A percentile compares a stretch with the other conserved stretches of the same genome.
phyloP scores from a whole-genome alignment of 2,329 filamentous ascomycete genomes.

The Colletotrichum sp. region DNA sequence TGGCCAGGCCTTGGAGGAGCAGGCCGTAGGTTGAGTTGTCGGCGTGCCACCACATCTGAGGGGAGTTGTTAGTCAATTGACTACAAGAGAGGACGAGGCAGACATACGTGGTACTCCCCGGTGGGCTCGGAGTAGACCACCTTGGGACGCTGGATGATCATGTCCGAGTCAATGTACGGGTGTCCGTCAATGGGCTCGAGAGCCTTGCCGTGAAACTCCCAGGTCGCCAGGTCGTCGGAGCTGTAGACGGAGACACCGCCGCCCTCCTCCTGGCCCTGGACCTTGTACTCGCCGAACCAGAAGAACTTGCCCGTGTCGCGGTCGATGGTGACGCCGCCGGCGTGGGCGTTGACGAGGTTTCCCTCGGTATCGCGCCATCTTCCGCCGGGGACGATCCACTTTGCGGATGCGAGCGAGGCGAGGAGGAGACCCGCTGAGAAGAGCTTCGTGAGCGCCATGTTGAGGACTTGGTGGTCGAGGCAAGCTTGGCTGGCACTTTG shows the following conservation, averaged over 20 bases:
- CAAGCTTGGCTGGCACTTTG: neutral
- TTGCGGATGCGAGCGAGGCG: constrained; percentile 35
- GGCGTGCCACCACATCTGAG: constrained; percentile 66
- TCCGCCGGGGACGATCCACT: constrained; percentile 67
- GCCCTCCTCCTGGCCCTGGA: constrained; percentile 61
- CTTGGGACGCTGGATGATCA: constrained; percentile 68
- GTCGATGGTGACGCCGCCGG: constrained; percentile 60
- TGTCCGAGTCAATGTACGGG: constrained; percentile 57
- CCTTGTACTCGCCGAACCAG: constrained; percentile 68
- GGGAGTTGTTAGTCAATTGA: neutral
- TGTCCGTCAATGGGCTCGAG: constrained; percentile 61
- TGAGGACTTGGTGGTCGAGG: neutral
- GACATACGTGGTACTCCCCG: constrained; percentile 59
- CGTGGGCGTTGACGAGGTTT: constrained; percentile 66
- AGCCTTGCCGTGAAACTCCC: constrained; percentile 62
- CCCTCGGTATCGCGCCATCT: constrained; percentile 66
- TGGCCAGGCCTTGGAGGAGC: constrained; percentile 62
- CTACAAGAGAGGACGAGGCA: neutral
- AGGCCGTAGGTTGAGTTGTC: constrained; percentile 62
- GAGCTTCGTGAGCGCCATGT: constrained; percentile 18
- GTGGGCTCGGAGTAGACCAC: constrained; percentile 62
- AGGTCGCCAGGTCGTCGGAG: constrained; percentile 65
- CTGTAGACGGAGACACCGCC: constrained; percentile 67
- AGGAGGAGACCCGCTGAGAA: constrained; percentile 11
- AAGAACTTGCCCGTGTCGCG: constrained; percentile 59